Base-by-base conservation (phyloP, 2,329 filamentous ascomycete genomes). In the Talaromyces sp. region DNA sequence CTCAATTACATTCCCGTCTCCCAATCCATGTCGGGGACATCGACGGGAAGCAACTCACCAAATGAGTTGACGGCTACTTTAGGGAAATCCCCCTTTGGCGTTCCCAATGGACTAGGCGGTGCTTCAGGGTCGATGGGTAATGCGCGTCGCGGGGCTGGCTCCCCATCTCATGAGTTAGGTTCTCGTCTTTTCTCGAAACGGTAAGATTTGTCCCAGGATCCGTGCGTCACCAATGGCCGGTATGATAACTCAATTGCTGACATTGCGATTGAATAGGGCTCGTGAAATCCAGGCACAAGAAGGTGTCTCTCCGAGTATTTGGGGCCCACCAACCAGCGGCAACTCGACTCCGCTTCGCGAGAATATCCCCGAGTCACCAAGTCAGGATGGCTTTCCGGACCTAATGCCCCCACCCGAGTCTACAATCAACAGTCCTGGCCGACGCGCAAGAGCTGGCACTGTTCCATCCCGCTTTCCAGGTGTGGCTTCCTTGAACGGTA, bases 221-320 rank as follows among this genome's bases (percentile, higher is more conserved):
- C 4, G 7, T 43, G n/a, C 41, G n/a, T n/a, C 41, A 10, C 17
- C 19, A 43, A 56, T 17, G n/a, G 27, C 6, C 59, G 24, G 38
- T 32, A 31, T 58, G 43, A 54, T 58, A 51, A 43, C 27, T 50
- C 26, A 57, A 63, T 64, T 59, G 66, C 63, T 61, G 48, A 54
- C 59, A 51, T 53, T 56, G 35, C 58, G n/a, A 46, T 54, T 26
- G 57, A 54, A 60, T 69, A 96, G 93, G 72, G 92, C 94, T 66
- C 86, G 94, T 74, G 94, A 99, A 77, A 97, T 97, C 64, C 93
- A 97, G 79, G 92, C 92, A 58, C 92, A 97, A 79, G 93, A 97
- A 83, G 92, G 92, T 56, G 83, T 96, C 81, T 72, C 88, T 82
- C 71, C 83, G 85, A 75, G 88, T 71, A 88, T 89, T 50, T 97